Evolutionary conservation across 2,329 filamentous ascomycete genomes (phyloP).

Genomic region (Lithohypha guttulata): DNA sequence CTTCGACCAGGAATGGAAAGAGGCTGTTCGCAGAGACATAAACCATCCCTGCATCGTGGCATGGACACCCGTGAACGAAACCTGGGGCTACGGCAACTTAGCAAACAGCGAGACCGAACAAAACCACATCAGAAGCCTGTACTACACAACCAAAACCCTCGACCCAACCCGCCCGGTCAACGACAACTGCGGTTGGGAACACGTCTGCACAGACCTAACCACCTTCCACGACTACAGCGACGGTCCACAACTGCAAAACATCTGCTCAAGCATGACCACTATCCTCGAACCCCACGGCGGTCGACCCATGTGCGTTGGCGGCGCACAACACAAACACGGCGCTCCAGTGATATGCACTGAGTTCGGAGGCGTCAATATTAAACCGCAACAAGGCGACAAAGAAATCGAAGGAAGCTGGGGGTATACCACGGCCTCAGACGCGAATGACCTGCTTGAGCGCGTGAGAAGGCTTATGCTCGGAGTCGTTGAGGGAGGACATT

Average conservation of each 20-base stretch:
- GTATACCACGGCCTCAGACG: conserved; percentile 54
- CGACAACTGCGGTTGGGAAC: conserved; percentile 64
- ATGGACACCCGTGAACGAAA: conserved; percentile 57
- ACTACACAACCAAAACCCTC: conserved; percentile 54
- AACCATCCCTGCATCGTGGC: conserved; percentile 55
- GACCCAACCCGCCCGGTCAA: conserved; percentile 56
- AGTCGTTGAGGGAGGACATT: conserved; percentile 45
- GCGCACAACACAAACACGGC: conserved; percentile 41
- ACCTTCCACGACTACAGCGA: conserved; percentile 61
- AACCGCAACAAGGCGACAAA: conserved; percentile 32
- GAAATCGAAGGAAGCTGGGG: conserved; percentile 50
- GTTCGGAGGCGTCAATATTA: conserved; percentile 59
- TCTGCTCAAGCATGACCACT: conserved; percentile 42
- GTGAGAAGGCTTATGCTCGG: conserved; percentile 50
- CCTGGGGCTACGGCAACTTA: conserved; percentile 53
- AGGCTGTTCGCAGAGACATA: conserved; percentile 51
- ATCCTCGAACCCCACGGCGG: conserved; percentile 46
- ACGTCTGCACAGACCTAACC: conserved; percentile 52
- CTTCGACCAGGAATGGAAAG: conserved; percentile 55
- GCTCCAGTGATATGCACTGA: conserved; percentile 57
- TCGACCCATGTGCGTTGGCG: conserved; percentile 45
- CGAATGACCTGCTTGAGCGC: conserved; percentile 48
- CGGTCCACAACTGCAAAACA: conserved; percentile 43
- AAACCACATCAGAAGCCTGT: conserved; percentile 53
- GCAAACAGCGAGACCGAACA: conserved; percentile 47